A percentile compares a stretch with the other conserved stretches of the same genome.
phyloP scores from a whole-genome alignment of 345 rosid species.

The Theobroma cacao region DNA sequence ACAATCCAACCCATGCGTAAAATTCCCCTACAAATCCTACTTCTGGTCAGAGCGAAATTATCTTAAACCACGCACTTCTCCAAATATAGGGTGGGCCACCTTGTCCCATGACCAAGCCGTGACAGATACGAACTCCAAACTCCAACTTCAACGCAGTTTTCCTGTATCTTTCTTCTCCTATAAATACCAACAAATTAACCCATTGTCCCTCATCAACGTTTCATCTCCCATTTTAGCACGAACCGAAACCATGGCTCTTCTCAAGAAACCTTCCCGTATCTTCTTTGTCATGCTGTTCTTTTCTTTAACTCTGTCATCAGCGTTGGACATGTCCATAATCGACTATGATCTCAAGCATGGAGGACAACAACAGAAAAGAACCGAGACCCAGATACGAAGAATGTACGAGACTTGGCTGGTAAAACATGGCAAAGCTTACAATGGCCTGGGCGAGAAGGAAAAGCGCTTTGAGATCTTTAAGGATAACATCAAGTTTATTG shows the following conservation, averaged over 20 bases:
- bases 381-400: constrained; percentile 29
- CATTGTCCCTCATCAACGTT: not conserved
- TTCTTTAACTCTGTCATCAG: constrained; percentile 19
- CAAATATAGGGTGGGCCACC: constrained; percentile 1
- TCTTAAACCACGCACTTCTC: constrained; percentile 3
- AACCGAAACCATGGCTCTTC: constrained; percentile 8
- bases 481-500: constrained; percentile 56
- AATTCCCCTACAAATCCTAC: not conserved
- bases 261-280: not conserved
- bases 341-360: constrained; percentile 31
- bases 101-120: not conserved
- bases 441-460: constrained; percentile 58
- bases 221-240: not conserved
- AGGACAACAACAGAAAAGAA: not conserved
- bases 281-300: not conserved
- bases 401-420: constrained; percentile 61
- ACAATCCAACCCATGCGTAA: not conserved
- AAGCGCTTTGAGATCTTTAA: constrained; percentile 52
- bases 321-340: constrained; percentile 56
- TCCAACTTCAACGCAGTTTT: constrained; percentile 20
- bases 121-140: not conserved
- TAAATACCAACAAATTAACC: not conserved
- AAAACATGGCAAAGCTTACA: constrained; percentile 47
- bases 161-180: not conserved
- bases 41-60: not conserved